Evolutionary conservation across 164 flowering plant genomes (phyloP).

Genomic region (Magnolia officinalis): DNA sequence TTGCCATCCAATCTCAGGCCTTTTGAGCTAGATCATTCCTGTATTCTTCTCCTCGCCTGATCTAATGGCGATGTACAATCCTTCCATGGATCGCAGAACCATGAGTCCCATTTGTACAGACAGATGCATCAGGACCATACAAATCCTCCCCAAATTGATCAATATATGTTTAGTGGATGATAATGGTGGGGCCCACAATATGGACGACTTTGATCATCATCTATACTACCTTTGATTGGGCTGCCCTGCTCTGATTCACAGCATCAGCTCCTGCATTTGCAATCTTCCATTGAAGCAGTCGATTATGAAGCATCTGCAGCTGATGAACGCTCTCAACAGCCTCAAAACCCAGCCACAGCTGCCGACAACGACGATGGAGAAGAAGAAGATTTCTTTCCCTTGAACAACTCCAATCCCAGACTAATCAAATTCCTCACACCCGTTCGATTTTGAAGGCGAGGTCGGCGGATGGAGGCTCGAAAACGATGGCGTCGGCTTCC

Average conservation of each 20-base stretch:
- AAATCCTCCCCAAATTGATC: too few relatives aligned
- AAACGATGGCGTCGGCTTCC: constrained; percentile 24
- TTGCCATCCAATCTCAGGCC: too few relatives aligned
- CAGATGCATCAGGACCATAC: too few relatives aligned
- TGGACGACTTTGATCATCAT: too few relatives aligned
- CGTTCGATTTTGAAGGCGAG: constrained; percentile 42
- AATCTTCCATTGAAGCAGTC: constrained; percentile 57
- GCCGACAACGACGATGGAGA: constrained; percentile 42
- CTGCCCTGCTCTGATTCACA: constrained; percentile 23
- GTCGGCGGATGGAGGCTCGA: constrained; percentile 45
- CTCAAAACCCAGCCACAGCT: constrained; percentile 39
- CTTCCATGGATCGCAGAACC: too few relatives aligned
- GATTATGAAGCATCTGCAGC: constrained; percentile 48
- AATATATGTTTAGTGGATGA: too few relatives aligned
- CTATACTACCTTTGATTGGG: constrained; percentile 40
- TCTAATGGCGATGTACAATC: too few relatives aligned
- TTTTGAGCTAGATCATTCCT: too few relatives aligned
- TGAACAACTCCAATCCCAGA: constrained; percentile 59
- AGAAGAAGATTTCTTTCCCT: constrained; percentile 45
- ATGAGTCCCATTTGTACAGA: too few relatives aligned
- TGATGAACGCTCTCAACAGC: constrained; percentile 40
- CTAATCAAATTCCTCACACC: constrained; percentile 53
- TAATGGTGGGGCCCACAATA: too few relatives aligned
- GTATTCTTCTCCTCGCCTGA: too few relatives aligned
- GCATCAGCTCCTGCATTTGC: constrained; percentile 48